Conservation (phyloP, 768 basidiomycete species). For the Lactarius hengduanensis region DNA sequence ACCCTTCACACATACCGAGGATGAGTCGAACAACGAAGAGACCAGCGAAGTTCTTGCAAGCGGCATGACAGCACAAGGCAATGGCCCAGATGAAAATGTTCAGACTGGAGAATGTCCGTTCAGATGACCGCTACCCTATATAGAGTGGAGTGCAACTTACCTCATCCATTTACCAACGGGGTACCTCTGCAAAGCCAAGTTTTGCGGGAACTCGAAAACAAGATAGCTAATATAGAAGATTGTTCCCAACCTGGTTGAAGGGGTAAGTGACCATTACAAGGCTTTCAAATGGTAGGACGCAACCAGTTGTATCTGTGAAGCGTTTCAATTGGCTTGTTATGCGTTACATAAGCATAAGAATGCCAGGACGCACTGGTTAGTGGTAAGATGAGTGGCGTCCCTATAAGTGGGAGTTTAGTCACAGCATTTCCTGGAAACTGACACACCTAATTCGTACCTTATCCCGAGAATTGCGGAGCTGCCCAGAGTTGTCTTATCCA, state of each 20-base stretch:
- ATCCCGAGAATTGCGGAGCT: conserved; percentile 70
- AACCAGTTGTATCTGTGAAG: conserved; percentile 65
- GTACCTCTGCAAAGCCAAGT: conserved; percentile 66
- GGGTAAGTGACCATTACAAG: not conserved
- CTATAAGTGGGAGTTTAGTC: conserved; percentile 36
- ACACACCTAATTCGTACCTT: conserved; percentile 40
- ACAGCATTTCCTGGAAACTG: not conserved
- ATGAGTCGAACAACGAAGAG: conserved; percentile 63
- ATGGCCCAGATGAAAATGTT: conserved; percentile 70
- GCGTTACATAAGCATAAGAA: not conserved
- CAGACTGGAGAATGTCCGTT: conserved; percentile 38
- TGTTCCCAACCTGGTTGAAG: conserved; percentile 59
- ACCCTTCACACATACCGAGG: conserved; percentile 70
- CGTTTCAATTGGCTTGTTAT: not conserved
- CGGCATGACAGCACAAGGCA: conserved; percentile 60
- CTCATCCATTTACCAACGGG: conserved; percentile 84
- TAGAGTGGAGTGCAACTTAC: conserved; percentile 35
- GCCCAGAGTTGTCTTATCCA: conserved; percentile 74
- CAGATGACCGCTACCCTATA: not conserved
- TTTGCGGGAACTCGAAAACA: conserved; percentile 72
- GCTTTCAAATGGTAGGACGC: not conserved
- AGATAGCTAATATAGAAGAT: conserved; percentile 74
- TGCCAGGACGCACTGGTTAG: conserved; percentile 51
- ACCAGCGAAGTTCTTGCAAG: conserved; percentile 66
- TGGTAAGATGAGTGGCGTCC: conserved; percentile 57